Base-by-base conservation (phyloP, 768 basidiomycete genomes). In the Glaciozyma martinii region DNA sequence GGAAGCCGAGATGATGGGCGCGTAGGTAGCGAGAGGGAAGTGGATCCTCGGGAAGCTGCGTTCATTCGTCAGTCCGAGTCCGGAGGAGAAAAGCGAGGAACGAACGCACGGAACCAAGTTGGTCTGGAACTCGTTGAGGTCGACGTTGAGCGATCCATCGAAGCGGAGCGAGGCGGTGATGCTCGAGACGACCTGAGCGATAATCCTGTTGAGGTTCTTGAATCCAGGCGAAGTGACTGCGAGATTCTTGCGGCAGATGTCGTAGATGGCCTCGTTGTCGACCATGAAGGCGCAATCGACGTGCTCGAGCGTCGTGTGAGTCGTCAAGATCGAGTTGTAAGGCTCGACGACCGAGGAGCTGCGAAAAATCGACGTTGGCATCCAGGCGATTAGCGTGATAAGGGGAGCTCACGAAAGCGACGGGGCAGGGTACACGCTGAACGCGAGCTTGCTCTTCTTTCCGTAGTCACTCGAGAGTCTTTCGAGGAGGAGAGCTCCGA, bases 231-330 rank as follows among this genome's bases (percentile, higher is more conserved):
- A 87, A 32, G 81, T 74, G 71, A 97, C 88, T 71, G 84, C 84
- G 63, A 98, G 82, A 76, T 88, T 92, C 79, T 88, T 86, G 82
- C 95, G 93, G 89, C 94, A 98, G 76, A 58, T 58, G 57, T 58
- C 57, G 57, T 58, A 58, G 57, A 58, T 58, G 42, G 78, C 95
- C n/a, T 47, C 19, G 46, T 47, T 47, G 46, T 47, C n/a, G 21
- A 47, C 52, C 94, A 99, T 98, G 83, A 99, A 99, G 46, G 95
- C 97, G 78, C 95, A 99, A 80, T 99, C 95, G 21, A 95, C 95
- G 80, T 99, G 94, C 78, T 98, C 95, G 63, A 98, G 86, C 61
- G 95, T 98, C 50, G 95, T 97, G 78, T 99, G 95, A 56, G 95
- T 99, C 56, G 95, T 98, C 67, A 99, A 82, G 60, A 75, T 72